Percentiles rank a stretch among this genome's conserved stretches.
Evolutionary conservation across 805 yeast species (phyloP).

Genomic region (Metschnikowia shivogae): DNA sequence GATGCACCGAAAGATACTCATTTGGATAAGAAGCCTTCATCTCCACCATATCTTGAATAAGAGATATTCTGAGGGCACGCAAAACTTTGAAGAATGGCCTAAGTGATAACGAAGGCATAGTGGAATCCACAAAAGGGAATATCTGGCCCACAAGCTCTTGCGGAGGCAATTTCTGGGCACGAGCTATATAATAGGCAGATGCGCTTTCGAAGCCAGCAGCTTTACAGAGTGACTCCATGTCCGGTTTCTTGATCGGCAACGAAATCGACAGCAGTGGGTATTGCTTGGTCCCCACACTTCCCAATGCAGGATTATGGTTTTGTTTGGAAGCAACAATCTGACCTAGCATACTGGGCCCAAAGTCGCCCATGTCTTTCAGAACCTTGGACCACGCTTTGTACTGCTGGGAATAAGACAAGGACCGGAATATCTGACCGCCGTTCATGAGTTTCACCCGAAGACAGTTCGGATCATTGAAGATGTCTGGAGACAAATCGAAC

Average conservation of each 20-base stretch:
- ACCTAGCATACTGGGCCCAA: conserved; percentile 19
- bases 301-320: conserved; percentile 4
- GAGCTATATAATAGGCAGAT: conserved; percentile 16
- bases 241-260: conserved; percentile 11
- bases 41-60: conserved; percentile 31
- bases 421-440: conserved; percentile 22
- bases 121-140: conserved; percentile 26
- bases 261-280: not conserved
- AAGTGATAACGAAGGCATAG: conserved; percentile 9
- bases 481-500: conserved; percentile 13
- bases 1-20: conserved; percentile 23
- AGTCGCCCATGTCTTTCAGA: conserved; percentile 18
- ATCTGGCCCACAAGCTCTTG: conserved; percentile 20
- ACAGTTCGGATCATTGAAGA: conserved; percentile 8
- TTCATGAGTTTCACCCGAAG: conserved; percentile 22
- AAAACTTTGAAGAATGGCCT: conserved; percentile 14
- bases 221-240: conserved; percentile 14
- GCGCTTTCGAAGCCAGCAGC: conserved; percentile 23
- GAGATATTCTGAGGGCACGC: conserved; percentile 18
- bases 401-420: conserved; percentile 26
- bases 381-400: conserved; percentile 24
- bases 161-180: conserved; percentile 26
- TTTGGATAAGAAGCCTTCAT: conserved; percentile 20
- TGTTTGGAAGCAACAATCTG: conserved; percentile 17
- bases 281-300: not conserved